phyloP scores from a whole-genome alignment of 2,329 filamentous ascomycete species.

The Talaromyces marneffei region DNA sequence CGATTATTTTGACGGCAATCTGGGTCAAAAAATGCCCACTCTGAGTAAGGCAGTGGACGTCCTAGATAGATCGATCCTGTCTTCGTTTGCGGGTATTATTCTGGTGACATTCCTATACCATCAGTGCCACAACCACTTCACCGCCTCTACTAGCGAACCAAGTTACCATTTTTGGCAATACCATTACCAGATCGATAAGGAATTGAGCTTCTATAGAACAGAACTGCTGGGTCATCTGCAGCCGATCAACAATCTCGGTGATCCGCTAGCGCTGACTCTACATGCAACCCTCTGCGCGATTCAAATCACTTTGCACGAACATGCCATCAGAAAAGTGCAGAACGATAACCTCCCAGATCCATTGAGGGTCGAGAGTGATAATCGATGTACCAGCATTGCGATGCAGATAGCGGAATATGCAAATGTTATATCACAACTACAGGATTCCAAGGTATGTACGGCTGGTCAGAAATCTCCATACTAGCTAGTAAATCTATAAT shows the following conservation, averaged over 20 bases:
- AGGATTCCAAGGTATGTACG: not conserved
- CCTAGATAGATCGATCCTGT: not conserved
- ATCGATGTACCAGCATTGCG: not conserved
- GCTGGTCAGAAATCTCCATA: not conserved
- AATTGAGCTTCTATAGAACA: not conserved
- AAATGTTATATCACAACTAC: not conserved
- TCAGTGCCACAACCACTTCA: not conserved
- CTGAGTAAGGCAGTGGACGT: not conserved
- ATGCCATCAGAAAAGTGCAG: not conserved
- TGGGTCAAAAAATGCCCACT: not conserved
- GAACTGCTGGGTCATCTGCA: not conserved
- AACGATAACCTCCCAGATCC: not conserved
- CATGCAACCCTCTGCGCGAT: not conserved
- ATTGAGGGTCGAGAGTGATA: not conserved
- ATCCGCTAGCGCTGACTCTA: not conserved
- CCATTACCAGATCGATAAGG: not conserved
- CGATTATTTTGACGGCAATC: not conserved
- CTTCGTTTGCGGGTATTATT: not conserved
- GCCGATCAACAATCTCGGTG: not conserved
- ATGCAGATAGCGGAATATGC: not conserved
- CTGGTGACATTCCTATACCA: not conserved
- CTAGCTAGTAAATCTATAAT: no score
- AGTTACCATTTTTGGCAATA: not conserved
- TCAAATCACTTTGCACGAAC: not conserved
- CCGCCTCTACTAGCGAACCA: not conserved